Base-by-base conservation (phyloP, 2,329 filamentous ascomycete genomes). In the Paramyrothecium sp. region DNA sequence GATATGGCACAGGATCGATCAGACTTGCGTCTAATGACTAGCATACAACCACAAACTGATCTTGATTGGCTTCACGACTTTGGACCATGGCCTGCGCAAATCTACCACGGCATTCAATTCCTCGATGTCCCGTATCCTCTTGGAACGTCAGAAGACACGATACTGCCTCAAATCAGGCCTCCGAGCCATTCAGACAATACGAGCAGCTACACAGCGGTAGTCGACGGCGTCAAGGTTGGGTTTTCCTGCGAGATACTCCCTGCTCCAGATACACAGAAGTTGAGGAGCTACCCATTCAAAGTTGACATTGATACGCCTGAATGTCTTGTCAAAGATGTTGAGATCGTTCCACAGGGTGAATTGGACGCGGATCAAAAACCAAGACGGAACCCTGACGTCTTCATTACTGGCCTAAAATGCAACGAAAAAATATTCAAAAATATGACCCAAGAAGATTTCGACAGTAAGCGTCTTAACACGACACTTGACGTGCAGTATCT, bases 261-360 rank as follows among this genome's bases (percentile, higher is more conserved):
- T 13, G n/a, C 16, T 4, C 11, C 21, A 7, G 33, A 51, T 30
- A 26, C 7, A 33, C 26, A 10, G 10, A 33, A 59, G 10, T 63
- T 65, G 19, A 53, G 54, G 1, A 54, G 59, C 10, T 68, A 67
- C 23, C 65, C 62, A 2, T 68, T 66, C 56, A 68, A 68, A 44
- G 41, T 62, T 10, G 62, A 67, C 16, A 68, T 58, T 48, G 60
- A 67, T 51, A 66, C 63, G 57, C 60, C 60, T 55, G 60, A 23
- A 7, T 38, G 60, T 2, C 63, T 60, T 21, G 53, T 61, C 12
- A 22, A 44, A n/a, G 38, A 44, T 10, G 26, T 30, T 30, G 26
- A 30, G 10, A 10, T 30, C 10, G 10, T 30, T 10, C 26, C 26
- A 30, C 10, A 4, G 5, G 4, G 10, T 30, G 26, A 30, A 30